Base-by-base conservation (phyloP, 2,329 filamentous ascomycete genomes). In the Hymenoscyphus salicellus region DNA sequence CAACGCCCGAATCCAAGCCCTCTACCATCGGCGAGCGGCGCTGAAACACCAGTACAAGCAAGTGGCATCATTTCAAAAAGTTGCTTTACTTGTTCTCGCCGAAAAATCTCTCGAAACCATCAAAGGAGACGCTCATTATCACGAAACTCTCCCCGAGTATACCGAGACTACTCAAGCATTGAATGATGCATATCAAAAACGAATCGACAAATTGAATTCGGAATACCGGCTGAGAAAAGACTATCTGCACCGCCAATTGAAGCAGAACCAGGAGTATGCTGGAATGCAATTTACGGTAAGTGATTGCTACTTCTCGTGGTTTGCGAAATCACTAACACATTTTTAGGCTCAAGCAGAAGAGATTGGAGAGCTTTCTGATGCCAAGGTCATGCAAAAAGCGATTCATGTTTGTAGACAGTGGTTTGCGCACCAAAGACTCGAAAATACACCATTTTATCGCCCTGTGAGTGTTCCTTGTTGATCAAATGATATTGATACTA, bases 131-230 rank as follows among this genome's bases (percentile, higher is more conserved):
- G 66, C 70, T 3, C 65, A 68, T 8, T 71, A 71, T 64, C 69
- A 75, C 61, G 68, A 73, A 61, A 66, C 64, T 33, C 60, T 73
- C 32, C 72, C 72, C 0, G 72, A 75, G 60, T 76, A 68, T 65
- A 26, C 68, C 7, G 61, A 65, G 33, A 68, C 73, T 5, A 69
- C 61, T 11, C 56, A 66, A 6, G 61, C 56, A 20, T 66, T 75
- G 41, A 49, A 72, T 6, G 62, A 66, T 14, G 55, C 60, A n/a
- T 67, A 66, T 62, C 57, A 64, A 10, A 65, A 70, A 55, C 62
- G 61, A 17, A 23, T 62, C 26, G 61, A 68, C 8, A 58, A 66
- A 32, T 41, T 70, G n/a, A 58, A 69, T 7, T 33, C 20, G 23
- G 60, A 67, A 30, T 58, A 60, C n/a, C 33, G 64, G 7, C 5